Conservation (phyloP, 2,329 filamentous ascomycete species). For the Colletotrichum graminicola region DNA sequence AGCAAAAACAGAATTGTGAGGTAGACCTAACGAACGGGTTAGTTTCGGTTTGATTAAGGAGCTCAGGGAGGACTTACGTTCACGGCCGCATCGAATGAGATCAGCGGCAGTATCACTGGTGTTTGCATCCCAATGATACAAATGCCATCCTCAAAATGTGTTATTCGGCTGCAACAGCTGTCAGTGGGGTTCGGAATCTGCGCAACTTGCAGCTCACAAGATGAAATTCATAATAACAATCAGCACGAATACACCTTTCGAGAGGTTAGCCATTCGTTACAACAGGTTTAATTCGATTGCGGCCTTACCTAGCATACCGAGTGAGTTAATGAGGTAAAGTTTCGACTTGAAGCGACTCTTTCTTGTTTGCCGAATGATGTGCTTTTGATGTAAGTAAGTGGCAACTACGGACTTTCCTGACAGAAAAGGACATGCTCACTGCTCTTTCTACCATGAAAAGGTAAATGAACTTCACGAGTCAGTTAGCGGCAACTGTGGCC, state of each 20-base stretch:
- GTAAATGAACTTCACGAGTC: conserved; percentile 25
- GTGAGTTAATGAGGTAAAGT: conserved; percentile 25
- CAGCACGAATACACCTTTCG: conserved; percentile 21
- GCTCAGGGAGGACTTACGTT: neutral
- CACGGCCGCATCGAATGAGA: conserved; percentile 36
- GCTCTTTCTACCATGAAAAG: conserved; percentile 38
- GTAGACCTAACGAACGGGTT: conserved; percentile 16
- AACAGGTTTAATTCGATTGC: fast-evolving
- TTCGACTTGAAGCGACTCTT: conserved; percentile 30
- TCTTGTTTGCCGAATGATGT: conserved; percentile 34
- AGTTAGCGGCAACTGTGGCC: neutral
- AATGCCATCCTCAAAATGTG: conserved; percentile 19
- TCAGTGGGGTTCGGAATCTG: neutral
- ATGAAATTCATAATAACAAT: conserved; percentile 37
- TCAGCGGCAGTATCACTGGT: conserved; percentile 12
- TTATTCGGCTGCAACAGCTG: conserved; percentile 8
- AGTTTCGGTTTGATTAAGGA: neutral
- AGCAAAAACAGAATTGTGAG: conserved; percentile 35
- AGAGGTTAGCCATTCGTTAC: neutral
- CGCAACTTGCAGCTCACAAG: neutral
- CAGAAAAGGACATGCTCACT: neutral
- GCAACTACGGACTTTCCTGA: fast-evolving
- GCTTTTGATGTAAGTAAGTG: neutral
- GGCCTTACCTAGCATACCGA: conserved; percentile 34
- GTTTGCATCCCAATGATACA: conserved; percentile 28